Percentiles rank a stretch among this genome's conserved stretches.
These are phyloP conservation scores for Colletotrichum navitas DNA, from an alignment of 2,329 filamentous ascomycete genomes.

Conservation along the genomic window DNA sequence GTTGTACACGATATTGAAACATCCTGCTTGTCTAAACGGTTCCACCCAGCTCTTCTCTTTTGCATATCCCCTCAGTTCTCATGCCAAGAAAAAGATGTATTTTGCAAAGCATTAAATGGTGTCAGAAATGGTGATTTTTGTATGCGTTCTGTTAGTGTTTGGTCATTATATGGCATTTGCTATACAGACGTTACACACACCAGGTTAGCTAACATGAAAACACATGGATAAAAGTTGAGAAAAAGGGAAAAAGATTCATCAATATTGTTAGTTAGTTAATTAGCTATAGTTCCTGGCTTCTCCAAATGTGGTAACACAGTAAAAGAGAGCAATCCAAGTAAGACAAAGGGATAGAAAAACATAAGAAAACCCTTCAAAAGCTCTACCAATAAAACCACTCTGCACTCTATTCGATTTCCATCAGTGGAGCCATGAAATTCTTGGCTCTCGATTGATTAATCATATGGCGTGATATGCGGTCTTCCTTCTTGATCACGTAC, in stretches of 20 bases:
- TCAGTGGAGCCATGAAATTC: neutral
- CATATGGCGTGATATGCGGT: constrained; percentile 11
- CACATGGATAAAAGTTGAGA: no score
- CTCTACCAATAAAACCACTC: neutral
- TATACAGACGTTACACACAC: no score
- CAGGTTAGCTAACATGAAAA: no score
- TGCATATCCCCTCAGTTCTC: no score
- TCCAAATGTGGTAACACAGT: neutral
- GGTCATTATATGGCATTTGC: no score
- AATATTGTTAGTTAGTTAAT: accelerated
- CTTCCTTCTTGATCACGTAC: constrained; percentile 13
- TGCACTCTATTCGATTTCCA: neutral
- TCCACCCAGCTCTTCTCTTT: no score
- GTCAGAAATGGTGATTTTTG: no score
- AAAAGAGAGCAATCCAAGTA: neutral
- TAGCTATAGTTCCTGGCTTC: neutral
- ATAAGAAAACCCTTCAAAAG: neutral
- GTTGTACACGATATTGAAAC: no score
- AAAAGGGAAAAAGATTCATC: neutral
- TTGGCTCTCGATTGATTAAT: neutral
- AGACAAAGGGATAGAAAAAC: neutral
- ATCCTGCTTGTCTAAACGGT: no score
- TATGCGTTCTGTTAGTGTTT: no score
- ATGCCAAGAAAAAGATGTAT: no score
- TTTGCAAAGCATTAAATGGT: no score